Evolutionary conservation across 2,329 filamentous ascomycete genomes (phyloP).

Genomic region (Eurotiales sp.): DNA sequence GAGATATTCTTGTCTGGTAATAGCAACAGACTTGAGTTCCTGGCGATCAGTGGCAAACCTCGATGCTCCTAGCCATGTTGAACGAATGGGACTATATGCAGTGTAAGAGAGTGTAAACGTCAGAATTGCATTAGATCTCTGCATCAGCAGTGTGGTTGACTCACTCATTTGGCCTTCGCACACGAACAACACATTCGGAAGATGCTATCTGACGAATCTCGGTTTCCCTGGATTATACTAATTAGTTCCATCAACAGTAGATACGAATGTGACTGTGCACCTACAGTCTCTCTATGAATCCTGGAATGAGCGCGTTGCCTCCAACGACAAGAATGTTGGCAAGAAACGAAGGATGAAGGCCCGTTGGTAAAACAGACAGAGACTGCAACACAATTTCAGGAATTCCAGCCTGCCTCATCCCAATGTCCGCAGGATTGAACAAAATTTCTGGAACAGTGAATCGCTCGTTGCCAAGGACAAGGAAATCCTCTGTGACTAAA

Average conservation of each 20-base stretch:
- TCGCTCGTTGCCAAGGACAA: constrained; percentile 86
- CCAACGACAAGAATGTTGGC: constrained; percentile 88
- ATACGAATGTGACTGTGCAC: constrained; percentile 15
- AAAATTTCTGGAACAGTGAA: constrained; percentile 87
- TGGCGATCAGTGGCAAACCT: constrained; percentile 67
- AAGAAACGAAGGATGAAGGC: constrained; percentile 76
- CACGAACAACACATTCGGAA: constrained; percentile 72
- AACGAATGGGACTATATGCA: constrained; percentile 61
- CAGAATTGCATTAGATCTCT: background rate
- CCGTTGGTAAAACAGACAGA: constrained; percentile 69
- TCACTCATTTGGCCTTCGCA: constrained; percentile 63
- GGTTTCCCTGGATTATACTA: constrained; percentile 43
- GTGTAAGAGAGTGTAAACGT: background rate
- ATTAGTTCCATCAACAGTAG: constrained; percentile 24
- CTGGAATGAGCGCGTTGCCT: constrained; percentile 74
- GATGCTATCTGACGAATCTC: constrained; percentile 70
- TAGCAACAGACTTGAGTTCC: constrained; percentile 60
- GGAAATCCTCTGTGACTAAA: constrained; percentile 65
- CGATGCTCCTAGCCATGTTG: constrained; percentile 82
- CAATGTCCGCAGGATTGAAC: constrained; percentile 81
- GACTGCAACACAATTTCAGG: constrained; percentile 79
- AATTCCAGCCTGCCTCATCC: constrained; percentile 77
- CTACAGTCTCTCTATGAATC: constrained; percentile 73
- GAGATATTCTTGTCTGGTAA: constrained; percentile 88
- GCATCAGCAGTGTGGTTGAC: constrained; percentile 20